Conservation (phyloP, 768 basidiomycete species). For the Infundibulicybe gibba region DNA sequence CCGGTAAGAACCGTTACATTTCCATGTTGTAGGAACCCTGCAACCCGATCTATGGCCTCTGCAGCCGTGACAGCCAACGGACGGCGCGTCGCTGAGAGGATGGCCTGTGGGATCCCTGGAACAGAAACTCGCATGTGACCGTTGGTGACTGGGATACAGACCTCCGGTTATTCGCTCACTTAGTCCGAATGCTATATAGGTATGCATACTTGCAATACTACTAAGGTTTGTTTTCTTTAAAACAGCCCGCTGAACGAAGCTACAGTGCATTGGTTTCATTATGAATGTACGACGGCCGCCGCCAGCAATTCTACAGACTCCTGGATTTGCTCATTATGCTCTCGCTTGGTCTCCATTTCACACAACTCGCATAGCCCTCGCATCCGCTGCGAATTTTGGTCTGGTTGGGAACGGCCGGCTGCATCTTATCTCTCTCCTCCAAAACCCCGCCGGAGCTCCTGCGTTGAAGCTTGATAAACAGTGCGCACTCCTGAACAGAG, state of each 20-base stretch:
- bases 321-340: conserved; percentile 81
- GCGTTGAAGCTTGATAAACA: conserved; percentile 59
- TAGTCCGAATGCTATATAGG: not conserved
- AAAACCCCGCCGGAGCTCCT: conserved; percentile 40
- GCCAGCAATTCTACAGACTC: conserved; percentile 61
- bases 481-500: conserved; percentile 37
- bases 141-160: conserved; percentile 17
- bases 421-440: conserved; percentile 54
- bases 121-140: conserved; percentile 76
- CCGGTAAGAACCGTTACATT: conserved; percentile 78
- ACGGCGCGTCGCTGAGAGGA: conserved; percentile 41
- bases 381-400: conserved; percentile 90
- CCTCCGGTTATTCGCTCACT: conserved; percentile 8
- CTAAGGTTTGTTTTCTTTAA: too few species aligned
- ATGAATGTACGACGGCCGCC: conserved; percentile 33
- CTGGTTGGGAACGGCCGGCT: conserved; percentile 94
- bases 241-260: too few species aligned
- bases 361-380: conserved; percentile 67
- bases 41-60: conserved; percentile 58
- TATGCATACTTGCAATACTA: too few species aligned
- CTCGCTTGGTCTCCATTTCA: conserved; percentile 87
- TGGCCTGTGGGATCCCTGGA: conserved; percentile 64
- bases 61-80: conserved; percentile 35
- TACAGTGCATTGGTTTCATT: not conserved
- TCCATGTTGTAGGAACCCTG: conserved; percentile 65